These are phyloP conservation scores for Sarcomyxa edulis DNA, from an alignment of 768 basidiomycete genomes.

Conservation along the genomic window DNA sequence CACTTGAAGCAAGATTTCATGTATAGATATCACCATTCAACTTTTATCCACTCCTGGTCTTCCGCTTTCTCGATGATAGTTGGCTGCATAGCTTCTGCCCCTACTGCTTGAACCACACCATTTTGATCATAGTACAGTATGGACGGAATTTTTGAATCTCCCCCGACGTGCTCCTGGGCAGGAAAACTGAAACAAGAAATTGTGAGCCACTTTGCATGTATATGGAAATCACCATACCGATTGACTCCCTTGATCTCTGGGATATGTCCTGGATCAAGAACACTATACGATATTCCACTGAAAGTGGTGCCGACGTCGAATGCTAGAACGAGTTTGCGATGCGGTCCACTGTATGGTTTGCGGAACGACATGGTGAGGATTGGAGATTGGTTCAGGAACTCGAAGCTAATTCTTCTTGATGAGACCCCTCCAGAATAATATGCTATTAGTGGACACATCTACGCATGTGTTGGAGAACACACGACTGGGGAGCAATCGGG, in stretches of 20 bases:
- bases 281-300: conserved; percentile 32
- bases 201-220: too few relatives aligned
- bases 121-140: conserved; percentile 39
- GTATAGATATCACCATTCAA: conserved; percentile 36
- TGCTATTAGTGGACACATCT: too few relatives aligned
- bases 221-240: conserved; percentile 14
- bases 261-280: conserved; percentile 29
- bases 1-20: not conserved
- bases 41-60: conserved; percentile 39
- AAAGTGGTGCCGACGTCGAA: conserved; percentile 41
- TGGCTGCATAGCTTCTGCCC: conserved; percentile 39
- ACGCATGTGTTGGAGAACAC: too few relatives aligned
- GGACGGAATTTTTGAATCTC: conserved; percentile 40
- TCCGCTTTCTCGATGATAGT: conserved; percentile 31
- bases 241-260: conserved; percentile 36
- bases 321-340: conserved; percentile 34
- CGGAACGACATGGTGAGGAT: conserved; percentile 23
- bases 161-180: conserved; percentile 35
- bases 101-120: conserved; percentile 34
- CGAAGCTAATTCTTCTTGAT: conserved; percentile 18
- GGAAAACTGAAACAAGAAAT: conserved; percentile 33
- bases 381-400: not conserved
- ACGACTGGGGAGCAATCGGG: conserved; percentile 14
- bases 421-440: conserved; percentile 13
- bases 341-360: conserved; percentile 30